A percentile compares a stretch with the other conserved stretches of the same genome.
phyloP scores from a whole-genome alignment of 805 yeast genomes.

The Candida koratica region DNA sequence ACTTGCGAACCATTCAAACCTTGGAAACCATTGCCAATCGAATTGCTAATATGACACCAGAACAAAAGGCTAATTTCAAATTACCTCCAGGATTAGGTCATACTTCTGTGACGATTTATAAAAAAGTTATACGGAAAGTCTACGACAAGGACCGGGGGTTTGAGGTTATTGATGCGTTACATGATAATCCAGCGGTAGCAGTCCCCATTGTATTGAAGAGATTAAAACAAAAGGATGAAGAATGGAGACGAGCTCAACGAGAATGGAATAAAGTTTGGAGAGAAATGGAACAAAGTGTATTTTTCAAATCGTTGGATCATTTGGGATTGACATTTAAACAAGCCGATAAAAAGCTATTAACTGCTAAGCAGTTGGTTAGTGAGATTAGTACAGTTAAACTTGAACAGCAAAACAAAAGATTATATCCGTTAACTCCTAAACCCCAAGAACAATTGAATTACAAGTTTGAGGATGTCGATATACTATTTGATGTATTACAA shows the following conservation, averaged over 20 bases:
- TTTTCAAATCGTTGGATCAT: slow-evolving; percentile 90
- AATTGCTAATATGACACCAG: slow-evolving; percentile 86
- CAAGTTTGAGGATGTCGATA: slow-evolving; percentile 58
- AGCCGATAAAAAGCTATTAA: slow-evolving; percentile 86
- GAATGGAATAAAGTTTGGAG: slow-evolving; percentile 99
- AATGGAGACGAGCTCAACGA: slow-evolving; percentile 96
- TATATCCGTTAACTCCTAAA: slow-evolving; percentile 80
- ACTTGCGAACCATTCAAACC: slow-evolving; percentile 90
- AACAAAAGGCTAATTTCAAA: slow-evolving; percentile 80
- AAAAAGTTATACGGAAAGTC: slow-evolving; percentile 85
- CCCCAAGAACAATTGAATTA: slow-evolving; percentile 74
- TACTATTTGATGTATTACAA: slow-evolving; percentile 69
- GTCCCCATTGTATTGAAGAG: slow-evolving; percentile 91
- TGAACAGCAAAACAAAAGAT: slow-evolving; percentile 82
- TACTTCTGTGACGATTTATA: slow-evolving; percentile 84
- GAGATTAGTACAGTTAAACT: slow-evolving; percentile 90
- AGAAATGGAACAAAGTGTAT: slow-evolving; percentile 93
- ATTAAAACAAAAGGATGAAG: slow-evolving; percentile 96
- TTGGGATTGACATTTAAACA: slow-evolving; percentile 94
- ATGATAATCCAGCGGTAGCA: slow-evolving; percentile 91
- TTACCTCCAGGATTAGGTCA: slow-evolving; percentile 93
- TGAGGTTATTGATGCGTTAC: slow-evolving; percentile 93
- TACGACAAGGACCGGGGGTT: slow-evolving; percentile 94
- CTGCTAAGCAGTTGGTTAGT: slow-evolving; percentile 84
- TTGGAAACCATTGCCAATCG: slow-evolving; percentile 92